Evolutionary conservation across 2,329 filamentous ascomycete genomes (phyloP).

Genomic region (Curvularia spicifera): DNA sequence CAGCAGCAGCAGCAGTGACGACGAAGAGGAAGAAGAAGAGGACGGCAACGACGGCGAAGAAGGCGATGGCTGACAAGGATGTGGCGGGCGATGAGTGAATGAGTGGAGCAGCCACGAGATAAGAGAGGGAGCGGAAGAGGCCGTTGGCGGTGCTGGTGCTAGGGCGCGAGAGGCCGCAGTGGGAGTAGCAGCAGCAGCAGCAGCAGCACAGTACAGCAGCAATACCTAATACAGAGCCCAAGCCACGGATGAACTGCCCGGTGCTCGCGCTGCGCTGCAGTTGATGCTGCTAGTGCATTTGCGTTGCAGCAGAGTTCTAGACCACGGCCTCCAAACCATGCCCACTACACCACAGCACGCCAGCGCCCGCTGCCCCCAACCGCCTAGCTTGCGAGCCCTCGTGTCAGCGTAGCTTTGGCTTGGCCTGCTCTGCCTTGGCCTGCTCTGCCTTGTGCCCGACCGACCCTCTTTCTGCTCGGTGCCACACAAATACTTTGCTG

Average conservation of each 20-base stretch:
- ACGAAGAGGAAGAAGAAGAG: too few species aligned
- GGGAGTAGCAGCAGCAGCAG: not conserved
- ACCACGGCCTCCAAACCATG: slow-evolving; percentile 8
- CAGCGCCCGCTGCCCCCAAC: too few species aligned
- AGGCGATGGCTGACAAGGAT: slow-evolving; percentile 6
- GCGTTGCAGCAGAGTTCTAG: slow-evolving; percentile 14
- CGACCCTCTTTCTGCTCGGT: too few species aligned
- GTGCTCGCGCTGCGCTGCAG: slow-evolving; percentile 14
- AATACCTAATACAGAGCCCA: not conserved
- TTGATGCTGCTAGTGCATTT: slow-evolving; percentile 10
- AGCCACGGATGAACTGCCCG: slow-evolving; percentile 11
- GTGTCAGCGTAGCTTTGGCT: not conserved
- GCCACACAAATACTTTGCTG: too few species aligned
- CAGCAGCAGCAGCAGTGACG: too few species aligned
- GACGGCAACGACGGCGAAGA: slow-evolving; percentile 12
- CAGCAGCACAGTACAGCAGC: not conserved
- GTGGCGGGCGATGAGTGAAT: slow-evolving; percentile 5
- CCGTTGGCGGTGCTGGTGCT: too few species aligned
- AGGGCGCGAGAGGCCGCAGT: not conserved
- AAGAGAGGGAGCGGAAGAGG: not conserved
- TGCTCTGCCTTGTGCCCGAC: too few species aligned
- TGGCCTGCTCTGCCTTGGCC: not conserved
- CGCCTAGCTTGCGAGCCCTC: not conserved
- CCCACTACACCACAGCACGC: not conserved
- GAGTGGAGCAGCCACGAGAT: slow-evolving; percentile 3